Conservation (phyloP, 371 early-diverging fungal species). For the Mucor circinelloides region DNA sequence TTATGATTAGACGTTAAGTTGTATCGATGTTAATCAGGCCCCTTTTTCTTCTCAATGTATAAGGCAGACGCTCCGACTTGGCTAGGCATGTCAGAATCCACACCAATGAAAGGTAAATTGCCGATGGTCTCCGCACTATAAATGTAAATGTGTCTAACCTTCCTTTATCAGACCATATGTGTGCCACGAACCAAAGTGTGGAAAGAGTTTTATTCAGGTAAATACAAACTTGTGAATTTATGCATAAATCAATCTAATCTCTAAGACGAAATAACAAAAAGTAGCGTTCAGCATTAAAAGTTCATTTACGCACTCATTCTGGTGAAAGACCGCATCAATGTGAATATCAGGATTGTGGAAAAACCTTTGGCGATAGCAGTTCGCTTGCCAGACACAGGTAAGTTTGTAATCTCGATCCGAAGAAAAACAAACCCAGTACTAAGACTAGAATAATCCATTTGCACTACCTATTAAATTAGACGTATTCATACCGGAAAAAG, state of each 20-base stretch:
- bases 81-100: conserved; percentile 79
- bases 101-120: conserved; percentile 65
- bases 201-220: conserved; percentile 77
- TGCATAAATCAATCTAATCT: not conserved
- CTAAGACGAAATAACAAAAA: not conserved
- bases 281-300: conserved; percentile 78
- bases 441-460: not conserved
- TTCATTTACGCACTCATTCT: conserved; percentile 78
- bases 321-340: conserved; percentile 81
- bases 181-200: conserved; percentile 64
- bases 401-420: not conserved
- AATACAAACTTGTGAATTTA: not conserved
- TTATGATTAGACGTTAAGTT: not conserved
- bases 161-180: conserved; percentile 60
- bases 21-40: conserved; percentile 1
- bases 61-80: conserved; percentile 72
- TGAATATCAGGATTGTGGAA: conserved; percentile 61
- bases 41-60: not conserved
- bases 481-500: conserved; percentile 72
- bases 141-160: conserved; percentile 17
- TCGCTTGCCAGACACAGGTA: conserved; percentile 44
- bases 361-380: conserved; percentile 58
- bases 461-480: conserved; percentile 26
- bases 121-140: conserved; percentile 2
- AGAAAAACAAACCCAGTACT: not conserved